These are phyloP conservation scores for Kwoniella mangroviensis DNA, from an alignment of 768 basidiomycete genomes.

Conservation along the genomic window DNA sequence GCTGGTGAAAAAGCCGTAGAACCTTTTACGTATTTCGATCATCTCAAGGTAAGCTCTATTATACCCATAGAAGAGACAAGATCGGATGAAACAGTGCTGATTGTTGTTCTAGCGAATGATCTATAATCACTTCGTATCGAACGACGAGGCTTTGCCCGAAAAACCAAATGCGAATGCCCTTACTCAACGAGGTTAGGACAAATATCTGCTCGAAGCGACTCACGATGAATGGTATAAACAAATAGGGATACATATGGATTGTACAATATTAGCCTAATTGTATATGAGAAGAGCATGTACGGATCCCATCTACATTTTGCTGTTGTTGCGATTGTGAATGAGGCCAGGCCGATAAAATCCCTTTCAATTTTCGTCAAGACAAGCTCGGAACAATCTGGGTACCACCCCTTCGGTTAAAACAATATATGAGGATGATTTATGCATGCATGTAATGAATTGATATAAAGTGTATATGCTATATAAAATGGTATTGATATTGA, in stretches of 20 bases:
- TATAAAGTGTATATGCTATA: background rate
- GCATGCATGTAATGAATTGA: background rate
- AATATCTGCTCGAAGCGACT: background rate
- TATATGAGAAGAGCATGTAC: background rate
- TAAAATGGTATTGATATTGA: background rate
- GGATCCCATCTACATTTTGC: background rate
- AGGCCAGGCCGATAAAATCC: no score
- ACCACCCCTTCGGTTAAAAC: background rate
- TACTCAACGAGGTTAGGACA: slow-evolving; percentile 34
- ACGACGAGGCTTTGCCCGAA: slow-evolving; percentile 30
- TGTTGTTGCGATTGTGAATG: background rate
- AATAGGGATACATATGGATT: background rate
- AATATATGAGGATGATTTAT: background rate
- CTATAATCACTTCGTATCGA: slow-evolving; percentile 32
- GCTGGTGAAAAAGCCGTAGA: slow-evolving; percentile 25
- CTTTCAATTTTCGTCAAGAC: background rate
- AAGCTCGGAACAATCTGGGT: background rate
- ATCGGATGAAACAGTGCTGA: background rate
- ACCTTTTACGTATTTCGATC: slow-evolving; percentile 36
- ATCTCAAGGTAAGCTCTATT: slow-evolving; percentile 26
- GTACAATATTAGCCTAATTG: background rate
- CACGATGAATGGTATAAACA: background rate
- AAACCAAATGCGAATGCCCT: slow-evolving; percentile 31
- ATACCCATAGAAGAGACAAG: background rate
- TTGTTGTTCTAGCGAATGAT: slow-evolving; percentile 26